These are phyloP conservation scores for Phytophthora sojae DNA, from an alignment of 352 stramenopile genomes.

Conservation along the genomic window DNA sequence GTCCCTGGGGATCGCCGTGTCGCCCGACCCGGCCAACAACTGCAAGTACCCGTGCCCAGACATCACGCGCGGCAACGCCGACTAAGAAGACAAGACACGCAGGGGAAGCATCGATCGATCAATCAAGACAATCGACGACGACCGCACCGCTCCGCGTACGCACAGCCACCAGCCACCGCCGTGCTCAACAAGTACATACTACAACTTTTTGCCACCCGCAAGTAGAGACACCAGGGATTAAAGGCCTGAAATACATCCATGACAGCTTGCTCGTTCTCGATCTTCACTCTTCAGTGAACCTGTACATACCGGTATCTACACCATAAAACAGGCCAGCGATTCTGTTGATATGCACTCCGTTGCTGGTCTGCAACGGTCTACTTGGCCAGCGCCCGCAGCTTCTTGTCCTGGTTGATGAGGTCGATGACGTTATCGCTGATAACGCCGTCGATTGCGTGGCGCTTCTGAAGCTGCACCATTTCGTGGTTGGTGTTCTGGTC, in stretches of 20 bases:
- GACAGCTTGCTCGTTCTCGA: slow-evolving; percentile 13
- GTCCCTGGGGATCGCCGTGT: slow-evolving; percentile 19
- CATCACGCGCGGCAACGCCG: neutral
- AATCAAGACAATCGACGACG: neutral
- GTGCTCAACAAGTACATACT: neutral
- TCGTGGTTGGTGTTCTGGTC: slow-evolving; percentile 83
- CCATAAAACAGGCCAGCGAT: too few relatives aligned
- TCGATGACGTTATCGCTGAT: slow-evolving; percentile 89
- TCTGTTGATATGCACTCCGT: too few relatives aligned
- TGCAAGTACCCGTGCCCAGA: slow-evolving; percentile 47
- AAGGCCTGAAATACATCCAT: slow-evolving; percentile 13
- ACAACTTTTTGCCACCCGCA: neutral
- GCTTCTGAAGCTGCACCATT: slow-evolving; percentile 77
- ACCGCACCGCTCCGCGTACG: neutral
- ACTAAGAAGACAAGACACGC: neutral
- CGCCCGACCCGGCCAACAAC: slow-evolving; percentile 37
- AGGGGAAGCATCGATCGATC: too few relatives aligned
- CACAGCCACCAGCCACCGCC: neutral
- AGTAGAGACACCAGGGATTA: neutral
- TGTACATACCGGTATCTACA: neutral
- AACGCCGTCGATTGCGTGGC: slow-evolving; percentile 70
- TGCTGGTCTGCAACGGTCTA: slow-evolving; percentile 1
- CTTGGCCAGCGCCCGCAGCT: slow-evolving; percentile 28
- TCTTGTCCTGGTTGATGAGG: slow-evolving; percentile 64
- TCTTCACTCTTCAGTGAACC: neutral